Conservation (phyloP, 176 grass and related monocot species). For the Eremochloa ophiuroides region DNA sequence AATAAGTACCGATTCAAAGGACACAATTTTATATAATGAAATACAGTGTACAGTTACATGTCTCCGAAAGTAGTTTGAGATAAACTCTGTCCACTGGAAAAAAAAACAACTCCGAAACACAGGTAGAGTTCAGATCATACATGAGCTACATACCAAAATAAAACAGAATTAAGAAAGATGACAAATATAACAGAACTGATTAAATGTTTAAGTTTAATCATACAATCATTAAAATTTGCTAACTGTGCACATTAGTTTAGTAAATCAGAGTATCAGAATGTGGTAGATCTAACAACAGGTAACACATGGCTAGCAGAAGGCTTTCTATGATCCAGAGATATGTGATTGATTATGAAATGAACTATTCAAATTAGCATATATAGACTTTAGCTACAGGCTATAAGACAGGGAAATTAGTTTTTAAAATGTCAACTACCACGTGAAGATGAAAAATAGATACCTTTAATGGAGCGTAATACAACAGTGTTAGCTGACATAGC, state of each 20-base stretch:
- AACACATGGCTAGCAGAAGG: background rate
- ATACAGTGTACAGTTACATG: background rate
- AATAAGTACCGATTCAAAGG: slow-evolving; percentile 1
- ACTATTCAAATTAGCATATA: background rate
- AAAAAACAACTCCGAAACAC: background rate
- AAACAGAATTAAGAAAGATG: background rate
- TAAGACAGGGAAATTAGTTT: background rate
- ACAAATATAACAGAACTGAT: background rate
- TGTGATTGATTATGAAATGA: background rate
- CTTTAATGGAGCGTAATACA: slow-evolving; percentile 94
- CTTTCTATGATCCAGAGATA: background rate
- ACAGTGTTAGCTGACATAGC: slow-evolving; percentile 98
- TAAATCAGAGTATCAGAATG: background rate
- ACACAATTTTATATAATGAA: background rate
- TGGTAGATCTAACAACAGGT: background rate
- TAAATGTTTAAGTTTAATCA: background rate
- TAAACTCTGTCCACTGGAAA: background rate
- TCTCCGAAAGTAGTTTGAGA: slow-evolving; percentile 5
- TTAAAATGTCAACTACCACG: background rate
- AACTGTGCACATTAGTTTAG: background rate
- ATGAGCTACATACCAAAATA: background rate
- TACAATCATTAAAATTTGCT: background rate
- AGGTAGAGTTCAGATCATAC: background rate
- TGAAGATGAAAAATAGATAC: slow-evolving; percentile 35
- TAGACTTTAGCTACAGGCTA: background rate